Base-by-base conservation (phyloP, 225 moss, liverwort and hornwort species). In the Physcomitrellopsis africana region DNA sequence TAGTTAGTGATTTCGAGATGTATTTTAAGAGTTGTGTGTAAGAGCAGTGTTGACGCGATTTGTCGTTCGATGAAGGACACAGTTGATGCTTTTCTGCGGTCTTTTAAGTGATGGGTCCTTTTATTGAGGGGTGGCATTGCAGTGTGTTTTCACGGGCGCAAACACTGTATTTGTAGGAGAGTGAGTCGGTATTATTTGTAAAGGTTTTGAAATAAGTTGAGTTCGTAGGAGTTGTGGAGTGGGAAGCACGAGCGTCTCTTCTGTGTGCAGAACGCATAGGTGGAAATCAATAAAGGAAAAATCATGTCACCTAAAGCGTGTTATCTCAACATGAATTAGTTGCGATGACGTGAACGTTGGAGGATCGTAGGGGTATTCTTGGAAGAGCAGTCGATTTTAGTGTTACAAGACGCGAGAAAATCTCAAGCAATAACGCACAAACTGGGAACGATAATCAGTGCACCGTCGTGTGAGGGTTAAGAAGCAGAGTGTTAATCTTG, bases 1-100 rank as follows among this genome's bases (percentile, higher is more conserved):
- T 13, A 9, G 16, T 46, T 9, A 60, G 52, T 54, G 70, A 20
- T 55, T 53, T 52, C 43, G 44, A 77, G 63, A 22, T 57, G 8
- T 10, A 57, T 14, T 42, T 43, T 18, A 11, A 20, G 16, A 14
- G 27, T 53, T 19, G 63, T 41, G 67, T 65, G 65, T 52, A 9
- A 64, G 49, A 18, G 12, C 55, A 20, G 53, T 26, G 26, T 11
- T 19, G 9, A 41, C 7, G 11, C 10, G 51, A 24, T 51, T 44
- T 10, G 12, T 72, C 19, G 26, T 42, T 0, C 0, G 4, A 11
- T 10, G 17, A 29, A 57, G 58, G 22, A n/a, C 62, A 41, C 57
- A 41, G 0, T 11, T 51, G 11, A 24, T 11, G 0, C 19, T 0
- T 26, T 68, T 20, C 3, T 29, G 16, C 27, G 15, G 4, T 8